phyloP scores from a whole-genome alignment of 441 rosid species.

The Gossypium davidsonii region DNA sequence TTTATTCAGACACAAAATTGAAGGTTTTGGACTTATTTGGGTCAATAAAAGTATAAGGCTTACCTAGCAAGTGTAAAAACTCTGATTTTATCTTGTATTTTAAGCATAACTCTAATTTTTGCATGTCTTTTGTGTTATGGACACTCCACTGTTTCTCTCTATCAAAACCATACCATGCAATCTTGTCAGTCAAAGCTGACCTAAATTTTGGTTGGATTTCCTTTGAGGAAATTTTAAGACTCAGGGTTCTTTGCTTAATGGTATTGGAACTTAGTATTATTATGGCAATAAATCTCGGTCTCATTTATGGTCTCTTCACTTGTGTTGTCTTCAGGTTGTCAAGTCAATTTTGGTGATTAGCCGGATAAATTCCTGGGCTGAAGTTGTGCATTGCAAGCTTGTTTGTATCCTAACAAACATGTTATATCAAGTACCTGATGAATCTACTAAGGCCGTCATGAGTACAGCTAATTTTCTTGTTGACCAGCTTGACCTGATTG shows the following conservation, averaged over 20 bases:
- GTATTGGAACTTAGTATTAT: not conserved
- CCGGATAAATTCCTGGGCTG: slow-evolving; percentile 92
- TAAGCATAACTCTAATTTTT: not conserved
- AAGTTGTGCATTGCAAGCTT: slow-evolving; percentile 91
- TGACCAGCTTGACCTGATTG: slow-evolving; percentile 87
- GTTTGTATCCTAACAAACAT: slow-evolving; percentile 82
- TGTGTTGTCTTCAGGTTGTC: slow-evolving; percentile 53
- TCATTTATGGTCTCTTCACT: not conserved
- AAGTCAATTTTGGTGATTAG: slow-evolving; percentile 66
- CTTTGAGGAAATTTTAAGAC: not conserved
- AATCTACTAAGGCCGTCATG: slow-evolving; percentile 31
- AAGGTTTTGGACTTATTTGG: not conserved
- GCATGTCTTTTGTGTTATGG: not conserved
- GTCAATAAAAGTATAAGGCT: not conserved
- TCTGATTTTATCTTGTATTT: not conserved
- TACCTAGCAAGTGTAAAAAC: not conserved
- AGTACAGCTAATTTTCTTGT: slow-evolving; percentile 55
- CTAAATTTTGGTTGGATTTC: not conserved
- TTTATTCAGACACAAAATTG: not conserved
- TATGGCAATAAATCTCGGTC: not conserved
- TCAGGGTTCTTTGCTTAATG: not conserved
- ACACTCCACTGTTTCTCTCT: not conserved
- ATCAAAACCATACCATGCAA: not conserved
- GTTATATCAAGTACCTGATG: slow-evolving; percentile 74
- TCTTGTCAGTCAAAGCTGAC: not conserved